phyloP scores from a whole-genome alignment of 768 basidiomycete species.

The Fibroporia radiculosa region DNA sequence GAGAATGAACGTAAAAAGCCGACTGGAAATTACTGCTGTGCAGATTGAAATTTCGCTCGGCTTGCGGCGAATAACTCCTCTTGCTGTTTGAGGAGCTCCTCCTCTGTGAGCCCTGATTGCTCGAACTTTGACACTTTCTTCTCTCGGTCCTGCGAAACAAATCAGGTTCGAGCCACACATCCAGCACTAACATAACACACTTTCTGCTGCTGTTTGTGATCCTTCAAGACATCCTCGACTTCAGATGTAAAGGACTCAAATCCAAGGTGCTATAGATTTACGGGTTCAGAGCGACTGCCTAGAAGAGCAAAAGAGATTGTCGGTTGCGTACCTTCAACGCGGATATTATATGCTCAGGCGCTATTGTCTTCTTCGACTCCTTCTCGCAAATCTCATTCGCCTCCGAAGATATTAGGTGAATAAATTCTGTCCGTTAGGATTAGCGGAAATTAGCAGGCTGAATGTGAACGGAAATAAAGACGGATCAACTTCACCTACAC shows the following conservation, averaged over 20 bases:
- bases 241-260: conserved; percentile 88
- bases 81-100: conserved; percentile 82
- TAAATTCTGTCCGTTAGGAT: conserved; percentile 73
- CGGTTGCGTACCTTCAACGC: conserved; percentile 68
- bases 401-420: conserved; percentile 94
- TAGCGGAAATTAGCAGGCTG: too few relatives aligned
- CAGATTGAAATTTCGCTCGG: conserved; percentile 68
- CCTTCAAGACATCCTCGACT: conserved; percentile 88
- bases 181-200: conserved; percentile 34
- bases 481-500: conserved; percentile 81
- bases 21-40: conserved; percentile 35
- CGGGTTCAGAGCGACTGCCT: not conserved
- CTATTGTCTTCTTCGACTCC: conserved; percentile 98
- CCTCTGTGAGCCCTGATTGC: conserved; percentile 83
- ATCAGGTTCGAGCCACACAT: conserved; percentile 1
- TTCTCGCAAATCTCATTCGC: conserved; percentile 98
- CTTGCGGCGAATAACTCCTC: conserved; percentile 91
- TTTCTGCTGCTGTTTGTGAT: conserved; percentile 95
- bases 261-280: conserved; percentile 62
- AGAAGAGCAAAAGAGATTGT: not conserved
- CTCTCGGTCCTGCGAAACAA: conserved; percentile 62
- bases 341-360: conserved; percentile 91
- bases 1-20: not conserved
- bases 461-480: conserved; percentile 1
- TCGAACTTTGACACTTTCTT: conserved; percentile 89